These are phyloP conservation scores for Xylaria sp. DNA, from an alignment of 2,329 filamentous ascomycete species.

Conservation along the genomic window DNA sequence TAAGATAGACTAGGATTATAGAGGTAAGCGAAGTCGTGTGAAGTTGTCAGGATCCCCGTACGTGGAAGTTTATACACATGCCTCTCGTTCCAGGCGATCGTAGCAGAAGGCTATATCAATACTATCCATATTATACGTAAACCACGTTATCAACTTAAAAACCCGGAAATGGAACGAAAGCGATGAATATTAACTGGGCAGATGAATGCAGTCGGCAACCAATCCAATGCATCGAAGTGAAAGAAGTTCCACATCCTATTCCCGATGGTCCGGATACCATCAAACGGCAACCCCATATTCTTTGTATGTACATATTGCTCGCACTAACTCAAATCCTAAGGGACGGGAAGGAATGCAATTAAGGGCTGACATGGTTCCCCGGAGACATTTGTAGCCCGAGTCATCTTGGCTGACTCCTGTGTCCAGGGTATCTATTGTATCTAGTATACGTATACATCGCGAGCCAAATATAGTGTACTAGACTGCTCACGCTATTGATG, in stretches of 20 bases:
- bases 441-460: not conserved
- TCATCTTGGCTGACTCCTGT: constrained; percentile 13
- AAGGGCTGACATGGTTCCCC: not conserved
- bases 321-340: not conserved
- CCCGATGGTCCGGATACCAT: not conserved
- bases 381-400: constrained; percentile 8
- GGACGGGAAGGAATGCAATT: not conserved
- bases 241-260: not conserved
- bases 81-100: not conserved
- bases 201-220: not conserved
- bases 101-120: not conserved
- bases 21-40: not conserved
- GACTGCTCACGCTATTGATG: constrained; percentile 9
- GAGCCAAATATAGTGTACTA: not conserved
- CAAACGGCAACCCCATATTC: not conserved
- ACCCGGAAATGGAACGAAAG: not conserved
- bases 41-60: not conserved
- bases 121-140: not conserved
- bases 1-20: not conserved
- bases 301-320: not conserved
- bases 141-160: not conserved
- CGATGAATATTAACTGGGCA: not conserved
- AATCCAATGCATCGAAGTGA: not conserved
- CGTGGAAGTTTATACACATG: too few species aligned
- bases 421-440: constrained; percentile 14